Conservation (phyloP, 805 yeast species). For the Millerago galiae region DNA sequence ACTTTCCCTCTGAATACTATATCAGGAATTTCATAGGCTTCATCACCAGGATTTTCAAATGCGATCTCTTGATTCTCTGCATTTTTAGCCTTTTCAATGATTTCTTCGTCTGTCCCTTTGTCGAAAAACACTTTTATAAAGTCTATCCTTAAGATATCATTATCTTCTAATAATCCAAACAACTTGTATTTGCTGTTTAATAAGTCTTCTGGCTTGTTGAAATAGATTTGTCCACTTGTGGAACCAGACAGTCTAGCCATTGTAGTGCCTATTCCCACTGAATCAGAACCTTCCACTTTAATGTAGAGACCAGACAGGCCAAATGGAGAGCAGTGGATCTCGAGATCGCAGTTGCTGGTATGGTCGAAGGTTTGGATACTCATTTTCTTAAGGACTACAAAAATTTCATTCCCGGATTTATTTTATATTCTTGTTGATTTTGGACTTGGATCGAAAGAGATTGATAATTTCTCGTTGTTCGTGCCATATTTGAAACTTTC, state of each 20-base stretch:
- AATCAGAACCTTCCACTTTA: conserved; percentile 40
- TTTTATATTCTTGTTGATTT: conserved; percentile 1
- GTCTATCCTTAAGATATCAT: conserved; percentile 41
- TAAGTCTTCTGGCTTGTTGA: conserved; percentile 41
- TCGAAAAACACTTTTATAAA: conserved; percentile 39
- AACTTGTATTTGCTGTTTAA: conserved; percentile 41
- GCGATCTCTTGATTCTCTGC: conserved; percentile 11
- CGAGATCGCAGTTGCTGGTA: conserved; percentile 46
- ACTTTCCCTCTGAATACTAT: conserved; percentile 44
- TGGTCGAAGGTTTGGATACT: conserved; percentile 28
- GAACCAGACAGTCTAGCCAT: conserved; percentile 52
- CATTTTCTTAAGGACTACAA: background rate
- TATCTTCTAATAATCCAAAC: conserved; percentile 42
- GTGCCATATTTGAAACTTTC: conserved; percentile 5
- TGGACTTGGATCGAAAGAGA: conserved; percentile 5
- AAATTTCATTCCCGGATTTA: too few relatives aligned
- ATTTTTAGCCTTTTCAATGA: conserved; percentile 6
- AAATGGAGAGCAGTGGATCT: conserved; percentile 51
- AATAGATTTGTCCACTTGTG: conserved; percentile 42
- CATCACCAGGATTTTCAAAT: conserved; percentile 27
- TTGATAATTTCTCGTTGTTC: background rate
- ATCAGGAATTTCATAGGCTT: conserved; percentile 38
- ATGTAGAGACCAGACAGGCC: conserved; percentile 47
- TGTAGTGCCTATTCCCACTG: conserved; percentile 50
- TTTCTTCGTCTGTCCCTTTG: conserved; percentile 9